These are phyloP conservation scores for Scopulariopsis brevicaulis DNA, from an alignment of 2,329 filamentous ascomycete genomes.

Conservation along the genomic window DNA sequence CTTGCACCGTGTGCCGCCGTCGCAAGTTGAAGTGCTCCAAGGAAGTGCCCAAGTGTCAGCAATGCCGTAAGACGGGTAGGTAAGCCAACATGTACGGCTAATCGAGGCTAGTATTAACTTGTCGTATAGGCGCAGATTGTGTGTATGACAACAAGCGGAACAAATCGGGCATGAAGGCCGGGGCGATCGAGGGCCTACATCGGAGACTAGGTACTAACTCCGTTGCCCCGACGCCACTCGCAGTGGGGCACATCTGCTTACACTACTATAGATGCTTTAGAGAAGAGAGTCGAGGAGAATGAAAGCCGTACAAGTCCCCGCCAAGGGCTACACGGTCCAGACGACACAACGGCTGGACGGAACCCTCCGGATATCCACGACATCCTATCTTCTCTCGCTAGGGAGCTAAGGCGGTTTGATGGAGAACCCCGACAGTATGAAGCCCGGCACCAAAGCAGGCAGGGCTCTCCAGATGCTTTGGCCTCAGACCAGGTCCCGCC, in stretches of 20 bases:
- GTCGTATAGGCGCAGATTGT: conserved; percentile 10
- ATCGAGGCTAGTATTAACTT: too few species aligned
- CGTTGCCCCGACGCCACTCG: background rate
- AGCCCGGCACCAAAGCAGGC: background rate
- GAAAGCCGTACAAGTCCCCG: background rate
- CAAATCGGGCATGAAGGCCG: conserved; percentile 24
- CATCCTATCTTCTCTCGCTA: background rate
- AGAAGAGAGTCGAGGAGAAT: background rate
- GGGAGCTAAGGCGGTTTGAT: background rate
- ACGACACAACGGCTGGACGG: background rate
- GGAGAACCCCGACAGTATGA: background rate
- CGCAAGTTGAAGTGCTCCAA: background rate
- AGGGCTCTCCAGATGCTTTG: background rate
- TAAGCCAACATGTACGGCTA: too few species aligned
- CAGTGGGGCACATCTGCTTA: background rate
- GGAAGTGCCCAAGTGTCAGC: background rate
- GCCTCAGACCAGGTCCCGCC: background rate
- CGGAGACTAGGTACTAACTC: conserved; percentile 16
- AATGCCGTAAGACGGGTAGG: background rate
- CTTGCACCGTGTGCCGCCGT: background rate
- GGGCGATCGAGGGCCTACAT: conserved; percentile 22
- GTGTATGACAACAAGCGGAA: conserved; percentile 18
- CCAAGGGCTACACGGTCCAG: background rate
- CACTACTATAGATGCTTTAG: background rate
- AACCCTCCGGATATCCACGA: background rate